Evolutionary conservation across 306 rosid species (phyloP).

Genomic region (Quillaja saponaria): DNA sequence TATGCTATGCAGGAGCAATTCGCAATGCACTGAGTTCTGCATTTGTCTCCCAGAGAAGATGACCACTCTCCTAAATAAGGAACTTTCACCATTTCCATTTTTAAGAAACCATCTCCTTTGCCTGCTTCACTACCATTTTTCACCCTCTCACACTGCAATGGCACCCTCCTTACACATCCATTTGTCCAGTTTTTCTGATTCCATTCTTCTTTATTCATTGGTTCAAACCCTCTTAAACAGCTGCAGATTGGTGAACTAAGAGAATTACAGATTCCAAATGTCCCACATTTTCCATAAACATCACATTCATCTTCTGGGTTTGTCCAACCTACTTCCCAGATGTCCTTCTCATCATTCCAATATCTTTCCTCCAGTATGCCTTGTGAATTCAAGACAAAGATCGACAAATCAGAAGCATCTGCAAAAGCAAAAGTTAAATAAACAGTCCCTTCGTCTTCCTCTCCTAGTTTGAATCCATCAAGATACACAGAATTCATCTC

Average conservation of each 20-base stretch:
- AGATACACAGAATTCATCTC: no score
- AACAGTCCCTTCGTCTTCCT: no score
- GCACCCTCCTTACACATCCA: constrained; percentile 26
- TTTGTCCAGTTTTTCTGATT: not conserved
- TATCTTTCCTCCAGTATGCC: no score
- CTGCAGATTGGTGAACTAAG: constrained; percentile 14
- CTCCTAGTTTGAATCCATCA: no score
- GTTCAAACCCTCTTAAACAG: constrained; percentile 36
- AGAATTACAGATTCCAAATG: constrained; percentile 15
- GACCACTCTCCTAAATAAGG: constrained; percentile 7
- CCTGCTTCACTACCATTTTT: not conserved
- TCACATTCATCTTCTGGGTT: no score
- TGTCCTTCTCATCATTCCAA: no score
- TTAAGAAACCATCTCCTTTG: constrained; percentile 27
- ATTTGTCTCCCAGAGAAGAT: not conserved
- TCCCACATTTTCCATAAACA: constrained; percentile 26
- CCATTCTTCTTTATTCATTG: constrained; percentile 24
- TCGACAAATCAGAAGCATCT: no score
- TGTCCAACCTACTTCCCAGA: no score
- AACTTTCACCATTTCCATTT: constrained; percentile 23
- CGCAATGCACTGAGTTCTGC: not conserved
- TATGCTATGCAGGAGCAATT: constrained; percentile 10
- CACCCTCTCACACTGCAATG: constrained; percentile 28
- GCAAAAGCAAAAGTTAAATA: no score
- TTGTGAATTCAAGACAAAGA: no score